Percentiles rank a stretch among this genome's conserved stretches.
Evolutionary conservation across 768 basidiomycete genomes (phyloP).

Genomic region (Pholiota conissans): DNA sequence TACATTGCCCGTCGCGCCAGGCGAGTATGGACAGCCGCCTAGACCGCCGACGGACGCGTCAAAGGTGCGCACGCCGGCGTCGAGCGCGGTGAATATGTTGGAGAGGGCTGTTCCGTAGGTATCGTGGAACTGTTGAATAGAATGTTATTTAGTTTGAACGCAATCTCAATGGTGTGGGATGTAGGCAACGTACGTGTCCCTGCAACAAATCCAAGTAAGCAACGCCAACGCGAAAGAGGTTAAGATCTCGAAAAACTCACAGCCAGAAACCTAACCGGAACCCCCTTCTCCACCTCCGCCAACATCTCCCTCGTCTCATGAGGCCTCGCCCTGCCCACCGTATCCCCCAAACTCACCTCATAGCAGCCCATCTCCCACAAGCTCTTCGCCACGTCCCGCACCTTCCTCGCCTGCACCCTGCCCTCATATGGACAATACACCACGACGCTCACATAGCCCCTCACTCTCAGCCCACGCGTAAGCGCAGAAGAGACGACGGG

Average conservation of each 20-base stretch:
- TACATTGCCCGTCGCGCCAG: constrained; percentile 94
- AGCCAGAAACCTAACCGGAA: constrained; percentile 70
- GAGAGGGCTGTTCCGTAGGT: constrained; percentile 84
- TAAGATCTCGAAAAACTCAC: constrained; percentile 36
- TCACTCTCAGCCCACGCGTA: constrained; percentile 64
- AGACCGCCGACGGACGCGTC: constrained; percentile 87
- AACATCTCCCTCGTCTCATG: constrained; percentile 65
- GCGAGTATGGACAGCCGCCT: constrained; percentile 95
- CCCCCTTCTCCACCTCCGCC: constrained; percentile 60
- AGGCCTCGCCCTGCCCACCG: constrained; percentile 85
- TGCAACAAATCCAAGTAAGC: constrained; percentile 14
- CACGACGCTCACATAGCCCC: constrained; percentile 85
- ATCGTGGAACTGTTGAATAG: constrained; percentile 78
- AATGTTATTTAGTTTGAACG: neutral
- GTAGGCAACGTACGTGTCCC: constrained; percentile 51
- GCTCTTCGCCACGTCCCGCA: constrained; percentile 68
- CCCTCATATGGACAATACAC: constrained; percentile 90
- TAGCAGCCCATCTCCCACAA: constrained; percentile 92
- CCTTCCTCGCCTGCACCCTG: constrained; percentile 58
- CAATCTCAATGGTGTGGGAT: neutral
- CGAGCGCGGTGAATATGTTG: constrained; percentile 71
- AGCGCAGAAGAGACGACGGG: constrained; percentile 62
- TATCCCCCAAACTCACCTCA: constrained; percentile 91
- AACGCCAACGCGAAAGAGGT: no score
- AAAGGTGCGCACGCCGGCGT: constrained; percentile 76